A percentile compares a stretch with the other conserved stretches of the same genome.
Evolutionary conservation across 495 filamentous ascomycete genomes (phyloP).

Genomic region (Talaromyces stipitatus): DNA sequence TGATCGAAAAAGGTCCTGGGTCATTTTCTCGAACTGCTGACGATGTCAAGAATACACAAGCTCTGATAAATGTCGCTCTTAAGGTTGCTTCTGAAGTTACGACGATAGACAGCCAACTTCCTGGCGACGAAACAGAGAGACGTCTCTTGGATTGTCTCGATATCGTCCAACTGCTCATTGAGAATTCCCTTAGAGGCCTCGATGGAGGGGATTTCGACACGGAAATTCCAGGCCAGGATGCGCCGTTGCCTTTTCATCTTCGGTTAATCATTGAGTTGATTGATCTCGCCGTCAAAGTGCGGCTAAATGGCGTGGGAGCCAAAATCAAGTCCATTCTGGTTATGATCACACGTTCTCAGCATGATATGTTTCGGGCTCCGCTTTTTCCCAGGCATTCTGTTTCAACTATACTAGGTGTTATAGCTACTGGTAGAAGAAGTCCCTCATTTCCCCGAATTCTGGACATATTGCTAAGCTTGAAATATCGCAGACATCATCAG

Average conservation of each 20-base stretch:
- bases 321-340: conserved; percentile 24
- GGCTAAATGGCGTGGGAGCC: conserved; percentile 17
- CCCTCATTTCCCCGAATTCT: conserved; percentile 7
- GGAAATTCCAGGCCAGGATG: conserved; percentile 35
- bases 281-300: conserved; percentile 19
- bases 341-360: conserved; percentile 26
- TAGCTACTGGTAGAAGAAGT: conserved; percentile 22
- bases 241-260: conserved; percentile 61
- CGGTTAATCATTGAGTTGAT: conserved; percentile 55
- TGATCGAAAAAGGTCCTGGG: conserved; percentile 39
- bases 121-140: conserved; percentile 30
- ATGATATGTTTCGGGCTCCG: conserved; percentile 23
- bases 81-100: conserved; percentile 54
- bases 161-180: conserved; percentile 64
- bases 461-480: not conserved
- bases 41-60: conserved; percentile 65
- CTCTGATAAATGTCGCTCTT: conserved; percentile 75
- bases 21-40: conserved; percentile 45
- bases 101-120: not conserved
- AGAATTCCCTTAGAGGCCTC: conserved; percentile 67
- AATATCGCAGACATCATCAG: conserved; percentile 26
- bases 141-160: conserved; percentile 61
- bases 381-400: conserved; percentile 21
- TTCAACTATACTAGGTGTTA: conserved; percentile 26
- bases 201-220: conserved; percentile 39